These are phyloP conservation scores for Eudorina sp. DNA, from an alignment of 139 green algal species.

Conservation along the genomic window DNA sequence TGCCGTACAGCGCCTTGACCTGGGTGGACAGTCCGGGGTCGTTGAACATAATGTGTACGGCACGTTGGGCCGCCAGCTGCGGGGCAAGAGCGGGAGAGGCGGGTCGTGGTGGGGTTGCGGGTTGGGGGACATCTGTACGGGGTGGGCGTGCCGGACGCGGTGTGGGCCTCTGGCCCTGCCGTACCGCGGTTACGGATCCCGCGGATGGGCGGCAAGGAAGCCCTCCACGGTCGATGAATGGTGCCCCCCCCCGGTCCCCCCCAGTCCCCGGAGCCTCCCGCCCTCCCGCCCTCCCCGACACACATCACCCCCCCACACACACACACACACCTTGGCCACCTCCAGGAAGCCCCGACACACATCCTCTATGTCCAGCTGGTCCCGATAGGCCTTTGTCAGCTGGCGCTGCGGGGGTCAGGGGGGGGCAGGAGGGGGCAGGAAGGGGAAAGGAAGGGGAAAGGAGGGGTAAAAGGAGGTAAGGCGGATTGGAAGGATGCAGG, in stretches of 20 bases:
- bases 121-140: no score
- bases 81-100: background rate
- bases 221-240: no score
- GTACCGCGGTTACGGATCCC: no score
- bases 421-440: background rate
- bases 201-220: no score
- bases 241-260: no score
- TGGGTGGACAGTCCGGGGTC: conserved; percentile 51
- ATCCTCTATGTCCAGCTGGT: conserved; percentile 74
- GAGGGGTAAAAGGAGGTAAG: no score
- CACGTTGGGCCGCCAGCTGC: background rate
- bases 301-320: no score
- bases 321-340: conserved; percentile 66
- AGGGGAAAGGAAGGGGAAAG: background rate
- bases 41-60: conserved; percentile 65
- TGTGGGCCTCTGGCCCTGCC: no score
- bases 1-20: conserved; percentile 51
- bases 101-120: background rate
- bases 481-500: no score
- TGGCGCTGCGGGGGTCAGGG: conserved; percentile 47
- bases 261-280: no score
- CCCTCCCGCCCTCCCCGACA: no score
- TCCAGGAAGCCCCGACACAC: conserved; percentile 81
- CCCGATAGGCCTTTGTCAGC: conserved; percentile 51
- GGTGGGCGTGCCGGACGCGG: no score